Conservation (phyloP, 2,329 filamentous ascomycete species). For the Simplicillium sp. region DNA sequence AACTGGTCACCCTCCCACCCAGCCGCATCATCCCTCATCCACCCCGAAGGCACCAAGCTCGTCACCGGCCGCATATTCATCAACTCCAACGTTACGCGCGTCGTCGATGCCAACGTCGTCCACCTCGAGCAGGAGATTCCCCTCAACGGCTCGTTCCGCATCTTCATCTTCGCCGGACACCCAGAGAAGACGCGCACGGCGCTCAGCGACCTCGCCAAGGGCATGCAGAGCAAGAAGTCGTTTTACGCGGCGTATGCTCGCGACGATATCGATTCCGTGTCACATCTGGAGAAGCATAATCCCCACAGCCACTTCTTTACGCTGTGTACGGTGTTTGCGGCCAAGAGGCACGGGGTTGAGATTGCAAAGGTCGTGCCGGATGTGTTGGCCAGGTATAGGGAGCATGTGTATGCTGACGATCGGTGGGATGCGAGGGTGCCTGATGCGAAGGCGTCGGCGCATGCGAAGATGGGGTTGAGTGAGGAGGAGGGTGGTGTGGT, state of each 20-base stretch:
- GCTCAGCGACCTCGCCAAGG: slow-evolving; percentile 58
- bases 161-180: slow-evolving; percentile 77
- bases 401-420: slow-evolving; percentile 83
- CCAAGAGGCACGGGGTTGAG: slow-evolving; percentile 58
- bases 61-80: slow-evolving; percentile 67
- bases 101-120: slow-evolving; percentile 81
- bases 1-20: slow-evolving; percentile 74
- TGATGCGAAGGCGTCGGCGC: slow-evolving; percentile 62
- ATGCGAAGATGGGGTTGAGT: slow-evolving; percentile 78
- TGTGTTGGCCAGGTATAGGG: slow-evolving; percentile 63
- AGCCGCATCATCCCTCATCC: slow-evolving; percentile 60
- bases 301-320: slow-evolving; percentile 80
- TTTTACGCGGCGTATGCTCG: slow-evolving; percentile 64
- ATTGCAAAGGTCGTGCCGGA: slow-evolving; percentile 62
- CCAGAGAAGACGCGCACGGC: slow-evolving; percentile 50
- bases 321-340: slow-evolving; percentile 65
- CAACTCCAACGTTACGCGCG: slow-evolving; percentile 73
- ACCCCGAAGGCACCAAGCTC: slow-evolving; percentile 55
- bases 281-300: slow-evolving; percentile 73
- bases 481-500: slow-evolving; percentile 68
- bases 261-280: slow-evolving; percentile 50
- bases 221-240: slow-evolving; percentile 55
- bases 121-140: slow-evolving; percentile 86
- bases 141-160: slow-evolving; percentile 76
- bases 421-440: slow-evolving; percentile 62